phyloP scores from a whole-genome alignment of 192 early-diverging fungal genomes.

The Coemansia sp. region DNA sequence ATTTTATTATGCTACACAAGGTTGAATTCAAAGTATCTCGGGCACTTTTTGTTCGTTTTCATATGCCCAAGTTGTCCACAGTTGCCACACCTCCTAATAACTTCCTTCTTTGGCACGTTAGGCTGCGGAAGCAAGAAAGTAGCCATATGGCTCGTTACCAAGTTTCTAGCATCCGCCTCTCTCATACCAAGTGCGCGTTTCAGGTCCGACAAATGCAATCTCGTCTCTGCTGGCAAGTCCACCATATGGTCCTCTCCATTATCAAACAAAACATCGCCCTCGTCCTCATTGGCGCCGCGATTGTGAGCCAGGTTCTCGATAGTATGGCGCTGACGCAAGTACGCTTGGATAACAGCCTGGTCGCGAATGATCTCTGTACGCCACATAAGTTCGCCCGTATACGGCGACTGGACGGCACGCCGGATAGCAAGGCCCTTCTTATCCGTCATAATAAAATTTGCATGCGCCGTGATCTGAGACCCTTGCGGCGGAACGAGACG shows the following conservation, averaged over 20 bases:
- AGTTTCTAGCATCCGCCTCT: too few relatives aligned
- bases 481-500: slow-evolving; percentile 18
- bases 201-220: too few relatives aligned
- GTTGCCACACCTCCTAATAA: too few relatives aligned
- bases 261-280: slow-evolving; percentile 15
- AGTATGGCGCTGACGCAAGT: slow-evolving; percentile 78
- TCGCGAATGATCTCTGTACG: slow-evolving; percentile 81
- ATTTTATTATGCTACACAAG: slow-evolving; percentile 16
- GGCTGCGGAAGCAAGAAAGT: too few relatives aligned
- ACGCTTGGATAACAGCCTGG: slow-evolving; percentile 85
- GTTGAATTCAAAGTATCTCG: slow-evolving; percentile 57
- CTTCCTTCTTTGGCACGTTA: too few relatives aligned
- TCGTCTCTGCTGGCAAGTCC: not conserved
- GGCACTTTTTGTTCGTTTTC: slow-evolving; percentile 86
- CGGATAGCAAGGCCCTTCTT: slow-evolving; percentile 47
- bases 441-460: slow-evolving; percentile 46
- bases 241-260: not conserved
- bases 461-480: slow-evolving; percentile 32
- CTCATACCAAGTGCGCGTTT: too few relatives aligned
- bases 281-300: slow-evolving; percentile 17
- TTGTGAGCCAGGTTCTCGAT: slow-evolving; percentile 64
- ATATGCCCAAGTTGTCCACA: slow-evolving; percentile 74
- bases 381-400: slow-evolving; percentile 71
- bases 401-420: slow-evolving; percentile 48
- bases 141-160: too few relatives aligned